These are phyloP conservation scores for Lepidium aucheri DNA, from an alignment of 345 rosid species.

Conservation along the genomic window DNA sequence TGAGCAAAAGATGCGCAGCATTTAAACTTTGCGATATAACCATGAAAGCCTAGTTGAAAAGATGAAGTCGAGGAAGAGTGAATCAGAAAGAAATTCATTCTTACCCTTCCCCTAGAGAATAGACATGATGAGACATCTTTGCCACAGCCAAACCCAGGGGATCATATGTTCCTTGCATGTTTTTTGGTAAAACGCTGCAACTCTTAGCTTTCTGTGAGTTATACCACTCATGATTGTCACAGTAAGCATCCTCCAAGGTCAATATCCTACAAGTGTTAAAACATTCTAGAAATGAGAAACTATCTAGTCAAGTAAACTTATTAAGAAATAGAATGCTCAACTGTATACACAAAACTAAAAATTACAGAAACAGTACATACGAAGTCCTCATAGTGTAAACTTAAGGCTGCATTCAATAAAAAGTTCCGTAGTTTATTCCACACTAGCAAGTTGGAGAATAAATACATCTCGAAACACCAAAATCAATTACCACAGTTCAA, in stretches of 20 bases:
- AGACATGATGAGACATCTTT: constrained; percentile 79
- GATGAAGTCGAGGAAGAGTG: not conserved
- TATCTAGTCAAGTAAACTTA: not conserved
- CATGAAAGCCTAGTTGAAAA: not conserved
- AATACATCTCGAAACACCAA: not conserved
- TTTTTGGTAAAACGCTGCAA: constrained; percentile 33
- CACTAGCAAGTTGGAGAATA: not conserved
- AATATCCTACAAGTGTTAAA: constrained; percentile 55
- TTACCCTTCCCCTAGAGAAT: constrained; percentile 93
- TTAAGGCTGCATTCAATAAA: not conserved
- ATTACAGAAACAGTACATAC: not conserved
- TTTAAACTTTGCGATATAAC: too few relatives aligned
- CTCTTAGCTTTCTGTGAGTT: constrained; percentile 34
- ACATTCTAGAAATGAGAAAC: constrained; percentile 1
- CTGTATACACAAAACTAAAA: not conserved
- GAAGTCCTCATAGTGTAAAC: not conserved
- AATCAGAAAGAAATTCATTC: constrained; percentile 13
- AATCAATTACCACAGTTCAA: not conserved
- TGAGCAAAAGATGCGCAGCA: too few relatives aligned
- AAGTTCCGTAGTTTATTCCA: constrained; percentile 1
- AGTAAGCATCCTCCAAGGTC: constrained; percentile 87
- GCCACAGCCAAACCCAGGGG: constrained; percentile 73
- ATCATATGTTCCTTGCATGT: constrained; percentile 36
- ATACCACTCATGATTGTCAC: constrained; percentile 38
- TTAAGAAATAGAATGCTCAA: not conserved